Conservation (phyloP, 2,329 filamentous ascomycete genomes). For the Colletotrichum filicis region DNA sequence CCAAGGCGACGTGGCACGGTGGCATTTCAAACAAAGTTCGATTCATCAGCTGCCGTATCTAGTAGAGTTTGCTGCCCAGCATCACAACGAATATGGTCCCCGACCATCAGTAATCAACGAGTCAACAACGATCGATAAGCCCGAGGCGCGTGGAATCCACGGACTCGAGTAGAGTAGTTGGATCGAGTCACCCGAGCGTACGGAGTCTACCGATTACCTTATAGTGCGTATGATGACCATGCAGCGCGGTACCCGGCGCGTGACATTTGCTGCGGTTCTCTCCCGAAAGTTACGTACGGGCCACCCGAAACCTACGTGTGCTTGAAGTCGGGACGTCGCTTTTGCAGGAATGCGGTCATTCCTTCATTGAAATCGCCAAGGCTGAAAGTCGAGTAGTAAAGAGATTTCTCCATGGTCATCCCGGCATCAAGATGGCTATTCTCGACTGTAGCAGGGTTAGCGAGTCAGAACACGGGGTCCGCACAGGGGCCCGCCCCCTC, state of each 20-base stretch:
- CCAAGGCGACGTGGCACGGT: not conserved
- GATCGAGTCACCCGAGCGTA: not conserved
- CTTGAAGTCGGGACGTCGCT: slow-evolving; percentile 44
- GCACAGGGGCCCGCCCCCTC: not conserved
- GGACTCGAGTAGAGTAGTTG: not conserved
- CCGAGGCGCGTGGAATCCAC: not conserved
- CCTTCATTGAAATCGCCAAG: slow-evolving; percentile 53
- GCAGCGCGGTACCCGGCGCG: not conserved
- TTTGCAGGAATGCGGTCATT: slow-evolving; percentile 53
- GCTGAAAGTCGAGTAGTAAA: slow-evolving; percentile 51
- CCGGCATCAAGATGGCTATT: slow-evolving; percentile 52
- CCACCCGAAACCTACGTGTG: slow-evolving; percentile 30
- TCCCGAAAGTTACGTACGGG: slow-evolving; percentile 10
- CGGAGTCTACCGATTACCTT: not conserved
- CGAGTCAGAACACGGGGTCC: slow-evolving; percentile 21
- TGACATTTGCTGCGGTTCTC: not conserved
- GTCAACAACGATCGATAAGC: no score
- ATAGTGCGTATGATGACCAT: not conserved
- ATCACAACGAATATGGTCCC: not conserved
- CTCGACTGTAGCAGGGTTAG: slow-evolving; percentile 47
- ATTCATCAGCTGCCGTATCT: slow-evolving; percentile 5
- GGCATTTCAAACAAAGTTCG: not conserved
- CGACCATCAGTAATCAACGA: not conserved
- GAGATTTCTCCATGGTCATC: slow-evolving; percentile 46
- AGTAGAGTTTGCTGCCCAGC: not conserved